Evolutionary conservation across 2,329 filamentous ascomycete species (phyloP), one percentile per base, ranked within the genome.

Genomic region (Aspergillus felis): DNA sequence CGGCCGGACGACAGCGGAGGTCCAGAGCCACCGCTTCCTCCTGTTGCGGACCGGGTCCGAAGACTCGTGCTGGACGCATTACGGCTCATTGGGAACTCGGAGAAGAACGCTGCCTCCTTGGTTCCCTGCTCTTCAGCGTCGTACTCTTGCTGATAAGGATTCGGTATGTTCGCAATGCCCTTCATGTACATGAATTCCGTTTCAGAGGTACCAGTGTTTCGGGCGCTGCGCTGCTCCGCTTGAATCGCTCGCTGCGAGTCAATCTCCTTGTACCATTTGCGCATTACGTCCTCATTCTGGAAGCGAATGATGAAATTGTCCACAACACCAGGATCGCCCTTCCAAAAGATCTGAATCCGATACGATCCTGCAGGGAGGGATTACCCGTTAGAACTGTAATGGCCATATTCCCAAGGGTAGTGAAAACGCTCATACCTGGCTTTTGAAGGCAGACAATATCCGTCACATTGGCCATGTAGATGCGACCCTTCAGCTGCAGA

Each of bases 401-500:
- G 44, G 22, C 4, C 5, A 47, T 10, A 27, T 24, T 10, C 4
- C 20, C 24, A 17, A 47, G 32, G 32, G 14, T 17, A 17, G 14
- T 17, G 24, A 47, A 14, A 25, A 32, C n/a, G 4, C 35, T 17
- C 38, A 71, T 84, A 95, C 92, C 92, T 75, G 91, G 90, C 74
- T 92, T 96, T 51, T 88, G 87, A 58, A 94, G 81, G 20, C 89
- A 92, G 46, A 96, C 81, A n/a, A 96, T 88, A 73, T 97, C 91
- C 42, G 92, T 97, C 55, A 99, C 93, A 70, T 99, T 99, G 65
- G 92, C 92, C 92, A 99, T 97, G 78, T 97, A 97, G 68, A 99
- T 99, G 53, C 94, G 87, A 42, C 94, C 94, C 76, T 99, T 99
- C 29, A 99, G 82, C 75, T 97, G 92, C 60, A 97, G 81, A 64